Base-by-base conservation (phyloP, 2,329 filamentous ascomycete genomes). In the Hortaea werneckii region DNA sequence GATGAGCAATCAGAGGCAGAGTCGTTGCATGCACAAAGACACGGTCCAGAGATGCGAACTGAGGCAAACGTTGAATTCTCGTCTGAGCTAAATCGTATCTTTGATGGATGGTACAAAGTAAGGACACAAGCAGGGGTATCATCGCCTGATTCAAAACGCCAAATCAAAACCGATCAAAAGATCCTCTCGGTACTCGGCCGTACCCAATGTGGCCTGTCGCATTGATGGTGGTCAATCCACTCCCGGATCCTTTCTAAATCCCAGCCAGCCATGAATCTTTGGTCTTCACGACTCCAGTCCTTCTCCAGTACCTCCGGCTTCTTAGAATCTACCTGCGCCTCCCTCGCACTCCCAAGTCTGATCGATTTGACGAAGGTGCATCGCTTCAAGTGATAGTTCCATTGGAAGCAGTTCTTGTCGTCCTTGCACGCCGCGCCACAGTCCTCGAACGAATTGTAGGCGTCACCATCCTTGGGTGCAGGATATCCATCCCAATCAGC, bases 361-460 rank as follows among this genome's bases (percentile, higher is more conserved):
- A 67, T 65, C 2, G 64, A 64, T 20, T 60, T 61, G 37, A 66
- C 37, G 13, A 45, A 53, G 7, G 28, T 53, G 48, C 46, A 55
- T 27, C 32, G 40, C 34, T 46, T 45, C 8, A 51, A 52, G 37
- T 57, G 54, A 38, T 58, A 61, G 1, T 58, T 55, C 50, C 60
- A 68, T 51, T 69, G 66, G 35, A 65, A 63, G 44, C 67, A 69
- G 4, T 51, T 42, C 1, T 42, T 32, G 5, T 59, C 48, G 2
- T 54, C 54, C 38, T 70, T 62, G 52, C 77, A 80, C 8, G 75
- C 73, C 39, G 64, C 66, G 5, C 68, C 65, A 54, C 65, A 67
- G 11, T 58, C 54, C 4, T 60, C 53, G 37, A 60, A 45, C 7
- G 60, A 65, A 6, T 37, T 42, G 43, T 66, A 59, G 59, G 61